phyloP scores from a whole-genome alignment of 345 rosid genomes.

The Populus davidiana region DNA sequence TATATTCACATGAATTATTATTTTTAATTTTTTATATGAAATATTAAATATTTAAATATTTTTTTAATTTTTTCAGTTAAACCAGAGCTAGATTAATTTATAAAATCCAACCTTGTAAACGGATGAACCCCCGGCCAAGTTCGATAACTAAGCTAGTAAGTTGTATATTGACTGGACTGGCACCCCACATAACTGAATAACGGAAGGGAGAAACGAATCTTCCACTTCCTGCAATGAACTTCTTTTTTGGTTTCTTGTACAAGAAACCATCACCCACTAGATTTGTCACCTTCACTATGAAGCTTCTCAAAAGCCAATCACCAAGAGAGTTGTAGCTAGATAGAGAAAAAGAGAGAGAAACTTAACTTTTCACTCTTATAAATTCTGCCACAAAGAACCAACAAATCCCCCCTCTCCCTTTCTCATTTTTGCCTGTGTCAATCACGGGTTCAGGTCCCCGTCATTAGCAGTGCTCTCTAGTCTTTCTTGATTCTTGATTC shows the following conservation, averaged over 20 bases:
- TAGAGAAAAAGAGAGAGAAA: too few species aligned
- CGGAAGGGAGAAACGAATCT: constrained; percentile 42
- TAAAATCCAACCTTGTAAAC: too few species aligned
- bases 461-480: background rate
- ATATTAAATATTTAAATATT: too few species aligned
- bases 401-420: constrained; percentile 2
- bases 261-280: background rate
- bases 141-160: too few species aligned
- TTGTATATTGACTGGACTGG: background rate
- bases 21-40: too few species aligned
- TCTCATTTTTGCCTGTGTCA: background rate
- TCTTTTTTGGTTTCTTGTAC: background rate
- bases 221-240: constrained; percentile 3
- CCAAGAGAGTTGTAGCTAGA: background rate
- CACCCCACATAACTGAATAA: constrained; percentile 27
- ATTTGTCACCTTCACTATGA: constrained; percentile 20
- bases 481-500: constrained; percentile 17
- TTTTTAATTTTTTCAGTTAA: too few species aligned
- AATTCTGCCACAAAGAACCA: background rate
- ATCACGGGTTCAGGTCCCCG: background rate
- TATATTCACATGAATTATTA: too few species aligned
- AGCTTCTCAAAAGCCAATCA: constrained; percentile 21
- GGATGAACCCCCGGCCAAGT: too few species aligned
- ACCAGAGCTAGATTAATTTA: too few species aligned
- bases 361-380: constrained; percentile 2